Evolutionary conservation across 2,329 filamentous ascomycete species (phyloP).

Genomic region (Biscogniauxia mediterranea): DNA sequence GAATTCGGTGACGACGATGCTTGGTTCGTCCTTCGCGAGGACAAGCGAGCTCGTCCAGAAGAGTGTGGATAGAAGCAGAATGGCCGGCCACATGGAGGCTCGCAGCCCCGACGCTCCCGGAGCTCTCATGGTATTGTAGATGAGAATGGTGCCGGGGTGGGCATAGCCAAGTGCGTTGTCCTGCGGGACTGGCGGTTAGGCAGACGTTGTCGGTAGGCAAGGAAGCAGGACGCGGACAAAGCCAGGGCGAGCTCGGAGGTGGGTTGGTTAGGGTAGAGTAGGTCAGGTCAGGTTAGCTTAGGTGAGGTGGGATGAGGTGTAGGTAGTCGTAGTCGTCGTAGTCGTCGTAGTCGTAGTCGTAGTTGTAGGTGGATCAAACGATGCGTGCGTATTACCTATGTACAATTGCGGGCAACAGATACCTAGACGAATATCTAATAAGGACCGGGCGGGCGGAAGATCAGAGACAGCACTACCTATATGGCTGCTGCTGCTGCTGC

Average conservation of each 20-base stretch:
- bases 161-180: conserved; percentile 38
- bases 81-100: conserved; percentile 40
- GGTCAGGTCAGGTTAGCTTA: too few relatives aligned
- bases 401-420: neutral
- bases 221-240: neutral
- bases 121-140: conserved; percentile 53
- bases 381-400: neutral
- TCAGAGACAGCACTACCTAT: too few relatives aligned
- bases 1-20: conserved; percentile 64
- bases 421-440: too few relatives aligned
- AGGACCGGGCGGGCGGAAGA: neutral
- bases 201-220: neutral
- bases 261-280: neutral
- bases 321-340: too few relatives aligned
- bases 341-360: too few relatives aligned
- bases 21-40: conserved; percentile 62
- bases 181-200: neutral
- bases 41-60: conserved; percentile 31
- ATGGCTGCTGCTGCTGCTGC: too few relatives aligned
- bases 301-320: too few relatives aligned
- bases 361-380: neutral
- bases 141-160: conserved; percentile 35
- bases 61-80: conserved; percentile 36
- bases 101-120: conserved; percentile 44
- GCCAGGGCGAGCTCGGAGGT: neutral